phyloP scores from a whole-genome alignment of 495 filamentous ascomycete genomes.

The Lepraria neglecta region DNA sequence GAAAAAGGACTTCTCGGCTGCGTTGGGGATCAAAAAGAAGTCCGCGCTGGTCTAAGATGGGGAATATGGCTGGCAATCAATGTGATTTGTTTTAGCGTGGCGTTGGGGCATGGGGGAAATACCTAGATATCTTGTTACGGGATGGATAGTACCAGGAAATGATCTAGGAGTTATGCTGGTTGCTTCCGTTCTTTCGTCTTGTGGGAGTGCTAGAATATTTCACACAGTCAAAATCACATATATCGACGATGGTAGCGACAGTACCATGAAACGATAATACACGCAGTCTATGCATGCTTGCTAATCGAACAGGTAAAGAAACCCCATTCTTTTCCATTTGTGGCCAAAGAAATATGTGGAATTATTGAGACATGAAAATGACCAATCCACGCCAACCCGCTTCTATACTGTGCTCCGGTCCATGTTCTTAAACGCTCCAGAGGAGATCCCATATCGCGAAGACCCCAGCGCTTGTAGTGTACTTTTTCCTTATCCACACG shows the following conservation, averaged over 20 bases:
- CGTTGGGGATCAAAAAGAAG: slow-evolving; percentile 91
- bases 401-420: slow-evolving; percentile 11
- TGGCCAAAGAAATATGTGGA: slow-evolving; percentile 16
- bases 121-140: no score
- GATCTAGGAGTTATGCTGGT: no score
- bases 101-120: background rate
- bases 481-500: slow-evolving; percentile 9
- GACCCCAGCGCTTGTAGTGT: slow-evolving; percentile 3
- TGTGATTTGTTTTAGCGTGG: background rate
- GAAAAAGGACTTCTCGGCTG: slow-evolving; percentile 67
- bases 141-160: no score
- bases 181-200: no score
- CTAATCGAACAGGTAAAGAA: slow-evolving; percentile 2
- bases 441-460: slow-evolving; percentile 1
- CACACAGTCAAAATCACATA: no score
- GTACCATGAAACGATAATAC: background rate
- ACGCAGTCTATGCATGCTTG: slow-evolving; percentile 18
- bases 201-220: no score
- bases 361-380: slow-evolving; percentile 14
- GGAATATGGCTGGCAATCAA: background rate
- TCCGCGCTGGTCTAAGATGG: slow-evolving; percentile 40
- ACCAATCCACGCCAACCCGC: slow-evolving; percentile 4
- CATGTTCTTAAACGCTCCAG: slow-evolving; percentile 5
- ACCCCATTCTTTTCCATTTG: background rate
- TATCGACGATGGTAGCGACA: no score